Evolutionary conservation across 441 rosid species (phyloP), one percentile per base, ranked within the genome.

Genomic region (Erodium moschatum): DNA sequence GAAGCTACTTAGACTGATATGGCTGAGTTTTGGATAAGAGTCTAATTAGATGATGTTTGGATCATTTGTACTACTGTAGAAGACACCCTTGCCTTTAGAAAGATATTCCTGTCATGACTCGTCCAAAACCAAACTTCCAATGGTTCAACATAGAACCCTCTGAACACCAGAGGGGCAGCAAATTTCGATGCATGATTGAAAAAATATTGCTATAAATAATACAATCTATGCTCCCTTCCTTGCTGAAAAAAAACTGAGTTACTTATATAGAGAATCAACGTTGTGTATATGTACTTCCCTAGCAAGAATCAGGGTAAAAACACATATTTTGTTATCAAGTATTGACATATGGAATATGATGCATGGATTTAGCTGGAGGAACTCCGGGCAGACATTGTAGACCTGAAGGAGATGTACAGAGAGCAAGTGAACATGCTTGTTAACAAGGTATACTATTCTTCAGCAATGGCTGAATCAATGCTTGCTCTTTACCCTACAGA

Each of bases 321-420:
- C n/a, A 6, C 24, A 64, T 7, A 2, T 15, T 64, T 31, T 1
- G 20, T 33, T 33, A 6, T 16, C 11, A n/a, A 33, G 42, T 73
- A 33, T 72, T 67, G 69, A 81, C 42, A 5, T 27, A 70, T 40
- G 11, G 67, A 60, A 72, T 10, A 54, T 69, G 5, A 67, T 78
- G 74, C 71, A 6, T 52, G 9, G 81, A 69, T 81, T 16, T 77
- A 94, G 97, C 78, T 95, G 95, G 99, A 95, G 85, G 99, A 95
- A 81, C 97, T 95, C 61, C 89, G 97, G 6, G 91, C 89, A 5
- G 99, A 94, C 81, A 88, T 94, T 66, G 84, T 84, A 38, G 99
- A 95, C 84, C 80, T 94, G 88, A 94, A 94, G 83, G 99, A 95
- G 79, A 95, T 95, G 97, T 91, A 95, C 80, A 90, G 92, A 84